Percentiles rank a stretch among this genome's conserved stretches.
Conservation (phyloP, 2,329 filamentous ascomycete genomes). For the Phyllosticta citriasiana region DNA sequence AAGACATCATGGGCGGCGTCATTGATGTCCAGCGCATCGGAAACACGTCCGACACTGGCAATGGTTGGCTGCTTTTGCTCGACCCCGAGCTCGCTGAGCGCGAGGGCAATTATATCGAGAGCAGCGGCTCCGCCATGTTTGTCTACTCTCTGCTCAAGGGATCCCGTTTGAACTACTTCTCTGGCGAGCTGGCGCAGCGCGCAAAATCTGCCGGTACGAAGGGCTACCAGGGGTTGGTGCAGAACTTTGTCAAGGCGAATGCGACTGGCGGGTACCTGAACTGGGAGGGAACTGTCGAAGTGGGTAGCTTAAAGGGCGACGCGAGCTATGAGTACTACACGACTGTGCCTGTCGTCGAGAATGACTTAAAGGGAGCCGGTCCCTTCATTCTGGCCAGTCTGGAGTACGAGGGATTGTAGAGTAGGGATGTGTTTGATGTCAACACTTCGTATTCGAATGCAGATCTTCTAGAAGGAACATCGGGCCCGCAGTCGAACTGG, state of each 20-base stretch:
- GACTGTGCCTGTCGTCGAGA: conserved; percentile 22
- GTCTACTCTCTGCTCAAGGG: conserved; percentile 28
- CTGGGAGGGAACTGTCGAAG: conserved; percentile 43
- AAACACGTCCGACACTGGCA: conserved; percentile 22
- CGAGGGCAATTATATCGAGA: conserved; percentile 51
- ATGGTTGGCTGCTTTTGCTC: conserved; percentile 51
- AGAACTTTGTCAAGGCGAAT: conserved; percentile 38
- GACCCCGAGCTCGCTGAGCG: conserved; percentile 34
- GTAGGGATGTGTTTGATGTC: neutral
- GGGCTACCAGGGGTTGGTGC: conserved; percentile 35
- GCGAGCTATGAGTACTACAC: conserved; percentile 40
- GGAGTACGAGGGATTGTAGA: conserved; percentile 15
- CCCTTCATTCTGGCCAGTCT: conserved; percentile 30
- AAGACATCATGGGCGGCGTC: conserved; percentile 1
- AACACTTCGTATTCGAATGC: neutral
- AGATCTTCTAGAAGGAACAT: neutral
- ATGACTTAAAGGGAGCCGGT: conserved; percentile 33
- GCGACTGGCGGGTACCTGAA: conserved; percentile 34
- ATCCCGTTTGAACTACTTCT: conserved; percentile 22
- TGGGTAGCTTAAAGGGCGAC: conserved; percentile 41
- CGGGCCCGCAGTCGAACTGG: too few species aligned
- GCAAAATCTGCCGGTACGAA: conserved; percentile 32
- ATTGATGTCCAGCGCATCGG: neutral
- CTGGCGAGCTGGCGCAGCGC: conserved; percentile 12
- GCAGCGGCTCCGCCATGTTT: conserved; percentile 46